Percentiles rank a stretch among this genome's conserved stretches.
Evolutionary conservation across 2,329 filamentous ascomycete genomes (phyloP).

Genomic region (Monosporascus cannonballus): DNA sequence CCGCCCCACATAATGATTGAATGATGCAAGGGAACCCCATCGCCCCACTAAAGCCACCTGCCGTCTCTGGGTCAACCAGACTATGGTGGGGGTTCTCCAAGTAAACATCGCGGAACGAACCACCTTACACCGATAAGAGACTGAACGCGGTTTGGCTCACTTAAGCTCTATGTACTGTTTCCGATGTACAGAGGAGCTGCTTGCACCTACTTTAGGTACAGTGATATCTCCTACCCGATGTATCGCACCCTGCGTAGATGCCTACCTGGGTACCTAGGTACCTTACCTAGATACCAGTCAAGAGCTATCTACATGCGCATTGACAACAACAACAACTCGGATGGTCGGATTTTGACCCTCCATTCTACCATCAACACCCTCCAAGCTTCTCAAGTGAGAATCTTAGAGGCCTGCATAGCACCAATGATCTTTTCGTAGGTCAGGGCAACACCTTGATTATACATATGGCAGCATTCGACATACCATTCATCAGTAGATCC

Average conservation of each 20-base stretch:
- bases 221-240: too few relatives aligned
- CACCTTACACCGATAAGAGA: not conserved
- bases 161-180: too few relatives aligned
- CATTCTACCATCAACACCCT: not conserved
- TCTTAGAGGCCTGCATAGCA: not conserved
- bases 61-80: not conserved
- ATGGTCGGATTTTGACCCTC: not conserved
- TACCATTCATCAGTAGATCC: slow-evolving; percentile 11
- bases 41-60: not conserved
- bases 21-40: not conserved
- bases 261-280: not conserved
- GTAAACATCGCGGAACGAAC: not conserved
- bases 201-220: too few relatives aligned
- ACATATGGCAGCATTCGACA: slow-evolving; percentile 12
- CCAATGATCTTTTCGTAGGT: slow-evolving; percentile 10
- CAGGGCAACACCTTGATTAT: not conserved
- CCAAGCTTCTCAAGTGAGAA: not conserved
- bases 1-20: too few relatives aligned
- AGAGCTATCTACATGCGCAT: not conserved
- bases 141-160: too few relatives aligned
- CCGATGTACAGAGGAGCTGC: too few relatives aligned
- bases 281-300: not conserved
- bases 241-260: not conserved
- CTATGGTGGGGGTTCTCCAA: not conserved
- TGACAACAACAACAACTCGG: not conserved